Evolutionary conservation across 2,329 filamentous ascomycete species (phyloP).

Genomic region (Tolypocladium inflatum): DNA sequence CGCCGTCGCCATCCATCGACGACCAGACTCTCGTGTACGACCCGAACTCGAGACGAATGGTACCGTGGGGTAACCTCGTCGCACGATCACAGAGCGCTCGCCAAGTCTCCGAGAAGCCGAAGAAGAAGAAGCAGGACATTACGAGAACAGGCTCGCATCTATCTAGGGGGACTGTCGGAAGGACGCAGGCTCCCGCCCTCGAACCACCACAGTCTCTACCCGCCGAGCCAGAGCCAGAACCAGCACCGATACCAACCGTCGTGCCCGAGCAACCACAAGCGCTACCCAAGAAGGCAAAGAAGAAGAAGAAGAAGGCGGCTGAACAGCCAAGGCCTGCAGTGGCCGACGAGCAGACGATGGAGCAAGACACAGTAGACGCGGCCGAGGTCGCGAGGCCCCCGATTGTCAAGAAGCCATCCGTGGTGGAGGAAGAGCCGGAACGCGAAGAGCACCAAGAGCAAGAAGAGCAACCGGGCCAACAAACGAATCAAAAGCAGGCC

Average conservation of each 20-base stretch:
- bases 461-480: background rate
- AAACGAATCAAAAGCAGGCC: background rate
- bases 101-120: conserved; percentile 28
- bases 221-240: background rate
- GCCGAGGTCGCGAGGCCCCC: background rate
- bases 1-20: conserved; percentile 12
- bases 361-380: background rate
- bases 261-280: background rate
- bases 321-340: background rate
- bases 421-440: conserved; percentile 36
- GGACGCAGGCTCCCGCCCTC: conserved; percentile 38
- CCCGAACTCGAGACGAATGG: conserved; percentile 55
- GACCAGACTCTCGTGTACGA: conserved; percentile 49
- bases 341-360: background rate
- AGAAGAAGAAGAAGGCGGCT: conserved; percentile 2
- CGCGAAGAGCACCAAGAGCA: conserved; percentile 22
- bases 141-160: conserved; percentile 35
- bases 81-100: conserved; percentile 31
- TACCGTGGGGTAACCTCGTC: conserved; percentile 35
- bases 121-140: conserved; percentile 28
- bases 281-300: conserved; percentile 4
- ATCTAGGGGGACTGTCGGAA: conserved; percentile 43
- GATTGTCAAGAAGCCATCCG: conserved; percentile 29
- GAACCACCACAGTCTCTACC: conserved; percentile 12
- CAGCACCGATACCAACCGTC: background rate